Conservation (phyloP, 1,284 basidiomycete genomes). For the Leccinum fuscescens region DNA sequence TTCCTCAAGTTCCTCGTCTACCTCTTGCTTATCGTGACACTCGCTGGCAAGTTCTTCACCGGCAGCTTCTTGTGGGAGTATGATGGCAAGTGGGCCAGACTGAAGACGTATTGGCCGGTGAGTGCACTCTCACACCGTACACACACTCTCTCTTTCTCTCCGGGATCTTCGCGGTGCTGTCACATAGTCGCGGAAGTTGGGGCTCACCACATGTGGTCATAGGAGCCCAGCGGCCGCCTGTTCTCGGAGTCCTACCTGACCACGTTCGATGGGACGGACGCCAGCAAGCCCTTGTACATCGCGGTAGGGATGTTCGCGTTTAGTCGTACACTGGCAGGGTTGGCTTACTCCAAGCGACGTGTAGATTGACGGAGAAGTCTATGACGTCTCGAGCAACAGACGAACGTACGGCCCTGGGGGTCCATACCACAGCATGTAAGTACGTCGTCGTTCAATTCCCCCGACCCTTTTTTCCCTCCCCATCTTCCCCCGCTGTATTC, state of each 20-base stretch:
- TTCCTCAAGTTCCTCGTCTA: slow-evolving; percentile 69
- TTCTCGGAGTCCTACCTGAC: slow-evolving; percentile 74
- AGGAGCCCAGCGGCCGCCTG: slow-evolving; percentile 57
- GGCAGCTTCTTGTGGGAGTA: slow-evolving; percentile 80
- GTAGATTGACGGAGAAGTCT: slow-evolving; percentile 90
- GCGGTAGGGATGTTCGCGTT: slow-evolving; percentile 52
- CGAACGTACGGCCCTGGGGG: slow-evolving; percentile 90
- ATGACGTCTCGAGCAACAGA: slow-evolving; percentile 79
- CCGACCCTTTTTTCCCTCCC: neutral
- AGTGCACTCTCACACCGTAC: slow-evolving; percentile 20
- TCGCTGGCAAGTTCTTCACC: slow-evolving; percentile 78
- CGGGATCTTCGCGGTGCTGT: neutral
- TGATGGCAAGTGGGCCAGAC: slow-evolving; percentile 54
- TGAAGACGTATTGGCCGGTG: slow-evolving; percentile 65
- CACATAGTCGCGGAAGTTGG: neutral
- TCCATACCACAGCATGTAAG: slow-evolving; percentile 80
- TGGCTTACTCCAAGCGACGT: slow-evolving; percentile 7
- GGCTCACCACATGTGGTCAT: slow-evolving; percentile 12
- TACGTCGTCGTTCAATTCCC: slow-evolving; percentile 13
- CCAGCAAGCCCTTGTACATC: slow-evolving; percentile 78
- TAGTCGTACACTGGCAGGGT: neutral
- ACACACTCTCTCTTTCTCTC: neutral
- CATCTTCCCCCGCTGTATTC: neutral
- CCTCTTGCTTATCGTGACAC: slow-evolving; percentile 47
- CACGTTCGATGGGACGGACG: slow-evolving; percentile 72